Evolutionary conservation across 495 filamentous ascomycete species (phyloP).

Genomic region (Articulospora tetracladia): DNA sequence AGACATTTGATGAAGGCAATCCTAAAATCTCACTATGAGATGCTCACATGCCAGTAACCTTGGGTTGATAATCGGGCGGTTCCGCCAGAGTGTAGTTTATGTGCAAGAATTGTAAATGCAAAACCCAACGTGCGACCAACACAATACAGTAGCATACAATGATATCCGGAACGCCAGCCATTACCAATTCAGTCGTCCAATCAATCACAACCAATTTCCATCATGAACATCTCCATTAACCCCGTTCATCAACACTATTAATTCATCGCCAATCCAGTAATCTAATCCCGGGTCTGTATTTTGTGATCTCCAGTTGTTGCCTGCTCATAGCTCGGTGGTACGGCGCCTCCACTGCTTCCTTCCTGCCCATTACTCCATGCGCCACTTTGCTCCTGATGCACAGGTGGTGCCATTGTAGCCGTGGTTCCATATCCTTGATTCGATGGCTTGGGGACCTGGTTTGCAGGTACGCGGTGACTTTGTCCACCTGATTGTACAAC

Average conservation of each 20-base stretch:
- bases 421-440: conserved; percentile 21
- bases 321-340: conserved; percentile 25
- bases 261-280: neutral
- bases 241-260: neutral
- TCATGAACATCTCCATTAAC: neutral
- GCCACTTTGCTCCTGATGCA: conserved; percentile 22
- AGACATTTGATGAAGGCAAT: conserved; percentile 4
- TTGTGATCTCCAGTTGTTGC: conserved; percentile 80
- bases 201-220: neutral
- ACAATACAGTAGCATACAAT: neutral
- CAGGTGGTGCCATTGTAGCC: conserved; percentile 21
- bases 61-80: neutral
- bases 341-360: conserved; percentile 21
- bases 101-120: neutral
- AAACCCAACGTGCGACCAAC: neutral
- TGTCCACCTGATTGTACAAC: conserved; percentile 38
- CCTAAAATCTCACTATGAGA: neutral
- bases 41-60: neutral
- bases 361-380: conserved; percentile 22
- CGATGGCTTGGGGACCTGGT: conserved; percentile 1
- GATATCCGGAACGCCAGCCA: conserved; percentile 10
- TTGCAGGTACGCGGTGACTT: conserved; percentile 12
- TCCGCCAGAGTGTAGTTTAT: neutral
- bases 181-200: conserved; percentile 2
- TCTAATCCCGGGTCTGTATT: conserved; percentile 67